Percentiles rank a stretch among this genome's conserved stretches.
phyloP scores from a whole-genome alignment of 495 filamentous ascomycete genomes.

The Sporormia fimetaria region DNA sequence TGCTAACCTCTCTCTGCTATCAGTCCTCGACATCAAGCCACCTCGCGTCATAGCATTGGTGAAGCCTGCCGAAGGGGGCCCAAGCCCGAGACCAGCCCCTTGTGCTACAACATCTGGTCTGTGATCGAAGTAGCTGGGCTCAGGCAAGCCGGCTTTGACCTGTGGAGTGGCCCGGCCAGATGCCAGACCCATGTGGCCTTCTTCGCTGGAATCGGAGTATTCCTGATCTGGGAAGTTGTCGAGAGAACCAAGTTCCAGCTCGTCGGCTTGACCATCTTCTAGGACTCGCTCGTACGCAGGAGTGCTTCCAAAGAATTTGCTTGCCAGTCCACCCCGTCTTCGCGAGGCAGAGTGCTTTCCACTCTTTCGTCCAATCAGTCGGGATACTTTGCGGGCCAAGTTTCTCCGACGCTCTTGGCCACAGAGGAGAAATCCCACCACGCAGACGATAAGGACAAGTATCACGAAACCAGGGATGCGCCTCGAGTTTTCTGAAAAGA shows the following conservation, averaged over 20 bases:
- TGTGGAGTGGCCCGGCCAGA: constrained; percentile 56
- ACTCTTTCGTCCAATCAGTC: constrained; percentile 37
- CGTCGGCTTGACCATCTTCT: constrained; percentile 56
- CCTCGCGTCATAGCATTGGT: constrained; percentile 54
- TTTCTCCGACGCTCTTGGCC: constrained; percentile 60
- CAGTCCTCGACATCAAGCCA: constrained; percentile 65
- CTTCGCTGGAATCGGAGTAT: constrained; percentile 43
- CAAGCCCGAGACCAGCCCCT: constrained; percentile 23
- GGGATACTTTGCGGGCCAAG: constrained; percentile 48
- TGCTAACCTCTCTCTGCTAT: constrained; percentile 62
- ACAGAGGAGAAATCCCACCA: constrained; percentile 55
- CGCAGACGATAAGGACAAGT: constrained; percentile 58
- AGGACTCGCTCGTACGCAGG: constrained; percentile 70
- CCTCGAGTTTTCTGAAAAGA: constrained; percentile 51
- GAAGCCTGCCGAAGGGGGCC: constrained; percentile 7
- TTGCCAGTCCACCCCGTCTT: constrained; percentile 30
- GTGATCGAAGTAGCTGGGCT: constrained; percentile 41
- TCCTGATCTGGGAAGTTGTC: constrained; percentile 35
- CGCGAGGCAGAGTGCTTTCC: constrained; percentile 36
- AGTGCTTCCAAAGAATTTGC: constrained; percentile 43
- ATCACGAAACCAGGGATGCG: constrained; percentile 63
- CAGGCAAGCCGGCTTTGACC: constrained; percentile 46
- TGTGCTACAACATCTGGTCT: constrained; percentile 16
- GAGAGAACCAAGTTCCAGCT: constrained; percentile 36
- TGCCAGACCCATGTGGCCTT: constrained; percentile 40